phyloP scores from a whole-genome alignment of 441 rosid genomes.

The Euphorbia schlechtendalii region DNA sequence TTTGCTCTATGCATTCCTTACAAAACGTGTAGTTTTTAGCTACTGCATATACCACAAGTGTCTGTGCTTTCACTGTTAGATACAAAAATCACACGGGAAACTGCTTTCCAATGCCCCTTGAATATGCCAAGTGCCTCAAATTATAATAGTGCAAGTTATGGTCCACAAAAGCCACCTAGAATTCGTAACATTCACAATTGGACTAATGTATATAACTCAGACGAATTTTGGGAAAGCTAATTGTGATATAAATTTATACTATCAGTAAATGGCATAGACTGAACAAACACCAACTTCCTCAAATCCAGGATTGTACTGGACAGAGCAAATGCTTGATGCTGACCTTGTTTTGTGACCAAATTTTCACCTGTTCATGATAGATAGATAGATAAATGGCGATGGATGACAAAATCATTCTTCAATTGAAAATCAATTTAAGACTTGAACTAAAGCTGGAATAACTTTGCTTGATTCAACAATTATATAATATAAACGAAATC shows the following conservation, averaged over 20 bases:
- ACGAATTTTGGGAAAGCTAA: too few species aligned
- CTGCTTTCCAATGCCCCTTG: slow-evolving; percentile 87
- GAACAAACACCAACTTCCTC: slow-evolving; percentile 17
- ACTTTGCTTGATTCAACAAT: not conserved
- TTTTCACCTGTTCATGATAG: slow-evolving; percentile 63
- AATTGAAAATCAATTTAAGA: not conserved
- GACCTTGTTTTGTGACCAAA: slow-evolving; percentile 94
- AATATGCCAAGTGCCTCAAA: slow-evolving; percentile 88
- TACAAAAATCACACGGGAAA: slow-evolving; percentile 90
- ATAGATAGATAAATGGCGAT: not conserved
- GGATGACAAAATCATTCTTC: not conserved
- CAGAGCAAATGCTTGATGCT: slow-evolving; percentile 93
- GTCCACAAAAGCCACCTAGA: slow-evolving; percentile 94
- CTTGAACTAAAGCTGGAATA: not conserved
- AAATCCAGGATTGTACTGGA: slow-evolving; percentile 95
- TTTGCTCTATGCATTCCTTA: not conserved
- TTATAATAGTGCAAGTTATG: slow-evolving; percentile 89
- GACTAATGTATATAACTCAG: not conserved
- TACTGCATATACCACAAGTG: slow-evolving; percentile 91
- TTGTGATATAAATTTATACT: too few species aligned
- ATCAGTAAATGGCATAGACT: not conserved
- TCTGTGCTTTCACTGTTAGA: slow-evolving; percentile 86
- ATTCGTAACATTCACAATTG: not conserved
- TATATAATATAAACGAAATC: too few species aligned
- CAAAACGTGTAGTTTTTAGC: too few species aligned